Evolutionary conservation across 164 flowering plant genomes (phyloP).

Genomic region (Hamamelis virginiana): DNA sequence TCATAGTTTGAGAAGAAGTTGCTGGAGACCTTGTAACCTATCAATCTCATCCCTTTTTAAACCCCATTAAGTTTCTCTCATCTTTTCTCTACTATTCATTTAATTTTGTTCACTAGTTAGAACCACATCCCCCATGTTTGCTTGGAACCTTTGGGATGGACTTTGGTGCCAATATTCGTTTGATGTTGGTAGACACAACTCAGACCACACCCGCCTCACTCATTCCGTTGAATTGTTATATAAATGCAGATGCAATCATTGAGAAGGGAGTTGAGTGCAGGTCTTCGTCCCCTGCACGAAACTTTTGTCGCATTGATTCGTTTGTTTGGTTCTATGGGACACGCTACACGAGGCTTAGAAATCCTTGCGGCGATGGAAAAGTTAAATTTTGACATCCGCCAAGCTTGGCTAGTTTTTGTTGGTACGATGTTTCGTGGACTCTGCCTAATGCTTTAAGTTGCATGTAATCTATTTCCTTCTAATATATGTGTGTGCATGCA

Average conservation of each 20-base stretch:
- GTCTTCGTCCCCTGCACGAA: conserved; percentile 81
- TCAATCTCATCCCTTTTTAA: too few relatives aligned
- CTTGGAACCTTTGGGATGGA: too few relatives aligned
- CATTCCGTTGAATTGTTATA: not conserved
- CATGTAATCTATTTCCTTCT: not conserved
- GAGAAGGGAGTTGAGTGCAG: conserved; percentile 84
- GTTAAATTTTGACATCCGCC: conserved; percentile 76
- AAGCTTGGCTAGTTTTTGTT: conserved; percentile 87
- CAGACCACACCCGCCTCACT: too few relatives aligned
- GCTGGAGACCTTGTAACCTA: too few relatives aligned
- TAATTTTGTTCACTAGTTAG: too few relatives aligned
- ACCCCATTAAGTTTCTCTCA: too few relatives aligned
- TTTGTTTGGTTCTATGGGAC: conserved; percentile 82
- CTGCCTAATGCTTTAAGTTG: not conserved
- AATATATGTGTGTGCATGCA: not conserved
- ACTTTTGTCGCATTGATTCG: conserved; percentile 81
- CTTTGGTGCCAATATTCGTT: too few relatives aligned
- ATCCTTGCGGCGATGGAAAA: conserved; percentile 94
- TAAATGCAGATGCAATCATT: conserved; percentile 78
- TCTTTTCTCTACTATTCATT: too few relatives aligned
- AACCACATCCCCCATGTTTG: too few relatives aligned
- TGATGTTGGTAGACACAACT: too few relatives aligned
- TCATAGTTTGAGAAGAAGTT: too few relatives aligned
- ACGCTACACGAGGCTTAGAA: conserved; percentile 73
- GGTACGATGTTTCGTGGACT: conserved; percentile 37